These are phyloP conservation scores for Coemansia sp. DNA, from an alignment of 192 early-diverging fungal species.

Conservation along the genomic window DNA sequence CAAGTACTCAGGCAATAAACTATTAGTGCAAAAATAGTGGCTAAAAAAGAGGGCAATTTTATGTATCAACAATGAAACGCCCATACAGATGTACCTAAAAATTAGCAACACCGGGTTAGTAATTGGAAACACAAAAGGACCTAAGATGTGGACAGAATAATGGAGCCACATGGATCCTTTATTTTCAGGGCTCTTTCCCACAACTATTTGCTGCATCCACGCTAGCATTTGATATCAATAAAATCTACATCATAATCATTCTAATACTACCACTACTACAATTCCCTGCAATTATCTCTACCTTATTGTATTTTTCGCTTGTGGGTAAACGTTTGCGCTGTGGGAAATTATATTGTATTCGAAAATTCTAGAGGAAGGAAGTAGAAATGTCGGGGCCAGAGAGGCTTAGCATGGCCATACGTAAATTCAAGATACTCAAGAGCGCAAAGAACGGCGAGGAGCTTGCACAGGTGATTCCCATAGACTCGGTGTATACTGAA, in stretches of 20 bases:
- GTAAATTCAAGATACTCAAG: slow-evolving; percentile 32
- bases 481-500: slow-evolving; percentile 24
- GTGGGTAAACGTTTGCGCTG: too few species aligned
- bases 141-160: too few species aligned
- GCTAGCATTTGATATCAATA: too few species aligned
- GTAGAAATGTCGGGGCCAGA: slow-evolving; percentile 18
- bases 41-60: too few species aligned
- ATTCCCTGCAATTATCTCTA: neutral
- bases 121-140: too few species aligned
- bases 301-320: neutral
- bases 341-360: neutral
- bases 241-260: too few species aligned
- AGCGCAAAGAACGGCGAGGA: slow-evolving; percentile 24
- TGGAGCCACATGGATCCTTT: neutral
- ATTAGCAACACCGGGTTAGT: too few species aligned
- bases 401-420: slow-evolving; percentile 22
- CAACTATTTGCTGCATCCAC: neutral
- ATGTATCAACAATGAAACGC: too few species aligned
- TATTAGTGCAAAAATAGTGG: too few species aligned
- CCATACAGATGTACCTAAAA: too few species aligned
- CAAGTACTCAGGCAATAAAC: too few species aligned
- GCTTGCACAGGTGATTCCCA: slow-evolving; percentile 23
- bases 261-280: too few species aligned
- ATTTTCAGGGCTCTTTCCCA: neutral
- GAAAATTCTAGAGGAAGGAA: neutral